These are phyloP conservation scores for Tylopilus sp. DNA, from an alignment of 768 basidiomycete genomes.

Conservation along the genomic window DNA sequence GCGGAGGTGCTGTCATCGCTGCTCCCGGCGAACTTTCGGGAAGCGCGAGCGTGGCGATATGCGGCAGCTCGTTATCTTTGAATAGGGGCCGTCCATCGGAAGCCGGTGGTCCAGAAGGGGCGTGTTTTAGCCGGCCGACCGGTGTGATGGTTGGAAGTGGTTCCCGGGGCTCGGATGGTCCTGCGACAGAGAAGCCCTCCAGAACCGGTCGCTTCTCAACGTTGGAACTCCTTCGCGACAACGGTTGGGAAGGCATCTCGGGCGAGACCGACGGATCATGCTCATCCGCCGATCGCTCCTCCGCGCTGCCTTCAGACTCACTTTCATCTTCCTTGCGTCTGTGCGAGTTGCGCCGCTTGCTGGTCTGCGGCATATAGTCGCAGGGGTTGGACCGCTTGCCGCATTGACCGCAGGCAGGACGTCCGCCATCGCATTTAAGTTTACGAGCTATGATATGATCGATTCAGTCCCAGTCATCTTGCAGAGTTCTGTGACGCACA, in stretches of 20 bases:
- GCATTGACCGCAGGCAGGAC: slow-evolving; percentile 81
- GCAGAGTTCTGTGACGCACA: slow-evolving; percentile 48
- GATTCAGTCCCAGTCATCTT: slow-evolving; percentile 16
- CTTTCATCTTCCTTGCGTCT: slow-evolving; percentile 60
- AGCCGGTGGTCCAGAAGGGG: slow-evolving; percentile 17
- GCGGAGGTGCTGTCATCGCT: slow-evolving; percentile 59
- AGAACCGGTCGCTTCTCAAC: slow-evolving; percentile 34
- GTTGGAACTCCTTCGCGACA: slow-evolving; percentile 36
- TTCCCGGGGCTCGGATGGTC: slow-evolving; percentile 44
- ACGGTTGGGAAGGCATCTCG: slow-evolving; percentile 35
- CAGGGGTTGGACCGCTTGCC: slow-evolving; percentile 73
- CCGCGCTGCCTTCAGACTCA: slow-evolving; percentile 62
- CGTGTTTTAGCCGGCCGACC: slow-evolving; percentile 29
- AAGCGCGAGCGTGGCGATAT: slow-evolving; percentile 66
- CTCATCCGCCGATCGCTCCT: slow-evolving; percentile 50
- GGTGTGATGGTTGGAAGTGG: slow-evolving; percentile 38
- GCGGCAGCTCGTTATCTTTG: slow-evolving; percentile 63
- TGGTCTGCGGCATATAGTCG: slow-evolving; percentile 72
- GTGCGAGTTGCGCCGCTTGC: slow-evolving; percentile 67
- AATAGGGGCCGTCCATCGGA: slow-evolving; percentile 44
- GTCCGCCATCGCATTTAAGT: slow-evolving; percentile 84
- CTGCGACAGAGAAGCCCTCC: slow-evolving; percentile 29
- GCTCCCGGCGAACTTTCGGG: slow-evolving; percentile 53
- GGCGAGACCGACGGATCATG: slow-evolving; percentile 57
- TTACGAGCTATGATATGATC: slow-evolving; percentile 60